Percentiles rank a stretch among this genome's conserved stretches.
Conservation (phyloP, 176 grass and related monocot species). For the Melocanna baccifera region DNA sequence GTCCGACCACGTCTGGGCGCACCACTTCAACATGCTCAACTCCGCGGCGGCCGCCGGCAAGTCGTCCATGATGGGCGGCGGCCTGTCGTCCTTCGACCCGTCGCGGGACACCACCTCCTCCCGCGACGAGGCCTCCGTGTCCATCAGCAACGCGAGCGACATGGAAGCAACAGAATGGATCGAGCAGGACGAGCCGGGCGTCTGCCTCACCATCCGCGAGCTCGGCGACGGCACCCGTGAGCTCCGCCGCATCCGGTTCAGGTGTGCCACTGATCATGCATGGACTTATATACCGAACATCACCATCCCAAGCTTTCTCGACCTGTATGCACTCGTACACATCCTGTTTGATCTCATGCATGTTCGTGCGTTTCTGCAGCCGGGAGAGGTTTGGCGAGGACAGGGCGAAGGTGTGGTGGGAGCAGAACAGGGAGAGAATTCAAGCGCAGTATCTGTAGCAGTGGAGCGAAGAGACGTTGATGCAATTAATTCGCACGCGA, state of each 20-base stretch:
- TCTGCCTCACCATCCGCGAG: slow-evolving; percentile 96
- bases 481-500: neutral
- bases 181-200: slow-evolving; percentile 87
- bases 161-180: slow-evolving; percentile 74
- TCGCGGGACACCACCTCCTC: slow-evolving; percentile 81
- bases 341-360: neutral
- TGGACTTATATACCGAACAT: neutral
- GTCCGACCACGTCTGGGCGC: slow-evolving; percentile 72
- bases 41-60: slow-evolving; percentile 17
- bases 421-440: slow-evolving; percentile 87
- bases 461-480: neutral
- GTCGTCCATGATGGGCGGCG: slow-evolving; percentile 28
- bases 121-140: slow-evolving; percentile 85
- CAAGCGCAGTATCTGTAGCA: slow-evolving; percentile 72
- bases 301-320: neutral
- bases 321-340: neutral
- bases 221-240: slow-evolving; percentile 86
- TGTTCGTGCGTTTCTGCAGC: slow-evolving; percentile 29
- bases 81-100: slow-evolving; percentile 44
- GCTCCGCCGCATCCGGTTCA: slow-evolving; percentile 89
- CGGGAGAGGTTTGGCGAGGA: slow-evolving; percentile 92
- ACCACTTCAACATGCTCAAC: slow-evolving; percentile 61
- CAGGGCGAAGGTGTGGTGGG: slow-evolving; percentile 93
- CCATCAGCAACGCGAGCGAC: slow-evolving; percentile 90
- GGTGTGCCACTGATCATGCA: slow-evolving; percentile 19